Base-by-base conservation (phyloP, 2,329 filamentous ascomycete species). In the Ascochyta koolunga region DNA sequence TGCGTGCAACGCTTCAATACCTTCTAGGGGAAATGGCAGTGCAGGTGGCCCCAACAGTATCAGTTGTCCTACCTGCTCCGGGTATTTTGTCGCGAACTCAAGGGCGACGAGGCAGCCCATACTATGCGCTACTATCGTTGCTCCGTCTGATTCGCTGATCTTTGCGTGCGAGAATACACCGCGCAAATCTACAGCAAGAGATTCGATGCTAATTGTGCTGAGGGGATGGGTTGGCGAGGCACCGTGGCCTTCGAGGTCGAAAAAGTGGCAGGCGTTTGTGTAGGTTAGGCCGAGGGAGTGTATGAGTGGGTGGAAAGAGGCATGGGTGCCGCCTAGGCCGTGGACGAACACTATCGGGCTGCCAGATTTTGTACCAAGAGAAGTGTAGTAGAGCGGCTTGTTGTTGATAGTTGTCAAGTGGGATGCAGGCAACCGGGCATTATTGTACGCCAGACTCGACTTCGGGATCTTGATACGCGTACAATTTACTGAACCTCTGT, bases 161-260 rank as follows among this genome's bases (percentile, higher is more conserved):
- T 63, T 67, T 8, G 72, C 69, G 22, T 70, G 50, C 3, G 72
- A 45, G 54, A 79, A 76, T 1, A 83, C 38, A 2, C 68, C 70
- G 3, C 66, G 47, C 1, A 83, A 61, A 50, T 83, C 81, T 0
- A 56, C 54, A 0, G 78, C 77, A 37, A 81, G 77, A 0, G 76
- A 79, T 0, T 67, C 61, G 32, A 85, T 77, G 39, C 71, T 78
- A 2, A 76, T 61, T 0, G 77, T 77, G 42, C 72, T 78, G 2
- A 76, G 68, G 0, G 82, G 77, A 8, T 76, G 77, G 0, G 82
- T 83, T 0, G 82, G 82, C 1, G 80, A 82, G 6, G 81, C 70
- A 0, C 83, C 83, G 56, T 84, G 82, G 2, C 83, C 83, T 66
- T 86, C 83, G 2, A 86, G 70, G 56, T 86, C 83, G 52, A 79